Evolutionary conservation across 305 asterid species (phyloP).

Genomic region (Rubia tinctorum): DNA sequence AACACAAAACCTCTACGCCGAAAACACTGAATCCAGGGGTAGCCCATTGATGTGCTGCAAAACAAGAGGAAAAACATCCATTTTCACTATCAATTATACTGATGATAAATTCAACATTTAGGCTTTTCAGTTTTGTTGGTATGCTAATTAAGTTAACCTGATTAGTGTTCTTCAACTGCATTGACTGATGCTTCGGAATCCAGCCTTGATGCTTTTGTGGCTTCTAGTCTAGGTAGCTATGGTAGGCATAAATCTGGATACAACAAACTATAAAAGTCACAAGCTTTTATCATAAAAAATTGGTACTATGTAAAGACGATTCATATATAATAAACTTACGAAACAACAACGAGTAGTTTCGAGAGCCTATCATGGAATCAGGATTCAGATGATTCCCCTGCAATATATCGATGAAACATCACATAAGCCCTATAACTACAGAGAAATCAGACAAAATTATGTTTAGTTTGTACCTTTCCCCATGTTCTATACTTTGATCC

Average conservation of each 20-base stretch:
- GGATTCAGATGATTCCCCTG: conserved; percentile 52
- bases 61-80: conserved; percentile 9
- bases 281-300: no score
- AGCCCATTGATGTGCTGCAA: conserved; percentile 78
- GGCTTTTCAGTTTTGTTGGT: neutral
- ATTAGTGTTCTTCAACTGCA: conserved; percentile 78
- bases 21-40: conserved; percentile 34
- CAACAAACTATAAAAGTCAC: neutral
- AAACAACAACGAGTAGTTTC: conserved; percentile 64
- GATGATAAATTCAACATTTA: neutral
- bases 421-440: neutral
- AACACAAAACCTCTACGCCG: neutral
- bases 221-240: conserved; percentile 80
- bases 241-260: conserved; percentile 60
- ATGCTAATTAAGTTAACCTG: conserved; percentile 42
- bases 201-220: conserved; percentile 81
- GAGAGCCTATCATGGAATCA: conserved; percentile 37
- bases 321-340: conserved; percentile 34
- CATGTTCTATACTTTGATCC: conserved; percentile 75
- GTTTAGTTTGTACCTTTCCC: conserved; percentile 58
- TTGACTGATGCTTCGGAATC: conserved; percentile 87
- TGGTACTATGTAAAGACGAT: neutral
- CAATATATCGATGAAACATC: conserved; percentile 12
- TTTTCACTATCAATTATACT: neutral
- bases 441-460: neutral